A percentile compares a stretch with the other conserved stretches of the same genome.
phyloP scores from a whole-genome alignment of 495 filamentous ascomycete species.

The Neurospora intermedia region DNA sequence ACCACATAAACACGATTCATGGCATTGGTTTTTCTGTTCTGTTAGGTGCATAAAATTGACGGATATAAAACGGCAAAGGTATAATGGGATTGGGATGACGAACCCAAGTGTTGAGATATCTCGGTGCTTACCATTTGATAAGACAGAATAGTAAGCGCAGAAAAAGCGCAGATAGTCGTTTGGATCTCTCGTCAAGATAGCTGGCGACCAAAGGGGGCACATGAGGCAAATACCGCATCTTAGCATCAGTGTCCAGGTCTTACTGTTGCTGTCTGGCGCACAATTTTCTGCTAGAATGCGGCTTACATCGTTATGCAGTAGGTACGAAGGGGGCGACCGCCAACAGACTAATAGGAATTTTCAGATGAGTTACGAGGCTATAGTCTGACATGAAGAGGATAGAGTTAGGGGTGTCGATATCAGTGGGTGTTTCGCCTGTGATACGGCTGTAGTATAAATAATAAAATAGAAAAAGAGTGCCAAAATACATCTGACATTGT shows the following conservation, averaged over 20 bases:
- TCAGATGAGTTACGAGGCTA: background rate
- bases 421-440: background rate
- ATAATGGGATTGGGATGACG: background rate
- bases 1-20: background rate
- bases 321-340: background rate
- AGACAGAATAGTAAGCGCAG: background rate
- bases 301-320: background rate
- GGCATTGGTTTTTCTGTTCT: background rate
- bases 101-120: background rate
- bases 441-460: background rate
- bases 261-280: background rate
- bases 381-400: background rate
- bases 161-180: background rate
- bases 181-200: background rate
- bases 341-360: too few relatives aligned
- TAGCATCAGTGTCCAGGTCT: background rate
- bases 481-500: background rate
- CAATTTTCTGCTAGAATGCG: background rate
- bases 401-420: background rate
- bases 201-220: background rate
- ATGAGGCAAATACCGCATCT: background rate
- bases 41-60: background rate
- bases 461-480: background rate
- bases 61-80: background rate
- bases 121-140: background rate